Base-by-base conservation (phyloP, 768 basidiomycete genomes). In the Coprinellus aureogranulatus region DNA sequence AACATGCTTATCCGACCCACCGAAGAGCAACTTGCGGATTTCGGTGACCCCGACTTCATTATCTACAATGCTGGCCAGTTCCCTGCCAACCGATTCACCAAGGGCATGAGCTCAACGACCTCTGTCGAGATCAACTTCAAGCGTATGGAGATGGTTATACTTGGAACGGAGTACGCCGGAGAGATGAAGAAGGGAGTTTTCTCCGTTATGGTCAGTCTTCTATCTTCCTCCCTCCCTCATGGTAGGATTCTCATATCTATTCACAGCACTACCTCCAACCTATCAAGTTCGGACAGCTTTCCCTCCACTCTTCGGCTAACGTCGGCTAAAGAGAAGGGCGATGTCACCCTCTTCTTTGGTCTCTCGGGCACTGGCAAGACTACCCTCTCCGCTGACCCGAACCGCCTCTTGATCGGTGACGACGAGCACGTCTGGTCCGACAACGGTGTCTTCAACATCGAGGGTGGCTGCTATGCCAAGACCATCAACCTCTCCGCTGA, bases 131-230 rank as follows among this genome's bases (percentile, higher is more conserved):
- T 99, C 81, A 99, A 99, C 85, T 98, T 99, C 78, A 97, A 97
- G 82, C 92, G 97, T 40, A 97, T 94, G 94, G 97, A 99, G 75
- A 99, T 99, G 97, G 96, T 99, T 67, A 98, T 99, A 68, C 92
- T 99, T 65, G 96, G 92, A 55, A 96, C 94, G 26, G 94, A 98
- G 71, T 98, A 98, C 68, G 94, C 94, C 28, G 94, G 94, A 51
- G 94, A 99, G 80, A 99, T 99, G 97, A 99, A 99, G 81, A 99
- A 99, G 86, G 97, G 97, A 69, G 92, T 99, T 72, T 99, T 99
- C 81, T 93, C 90, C 44, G 94, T 99, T 65, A 99, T 99, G 96
- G 87, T 87, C 61, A 22, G 77, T 60, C 46, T 39, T 37, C 57
- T n/a, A 25, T 40, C 25, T n/a, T 16, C 20, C 28, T 12, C 23